A percentile compares a stretch with the other conserved stretches of the same genome.
These are phyloP conservation scores for Xylaria bambusicola DNA, from an alignment of 495 filamentous ascomycete species.

Conservation along the genomic window DNA sequence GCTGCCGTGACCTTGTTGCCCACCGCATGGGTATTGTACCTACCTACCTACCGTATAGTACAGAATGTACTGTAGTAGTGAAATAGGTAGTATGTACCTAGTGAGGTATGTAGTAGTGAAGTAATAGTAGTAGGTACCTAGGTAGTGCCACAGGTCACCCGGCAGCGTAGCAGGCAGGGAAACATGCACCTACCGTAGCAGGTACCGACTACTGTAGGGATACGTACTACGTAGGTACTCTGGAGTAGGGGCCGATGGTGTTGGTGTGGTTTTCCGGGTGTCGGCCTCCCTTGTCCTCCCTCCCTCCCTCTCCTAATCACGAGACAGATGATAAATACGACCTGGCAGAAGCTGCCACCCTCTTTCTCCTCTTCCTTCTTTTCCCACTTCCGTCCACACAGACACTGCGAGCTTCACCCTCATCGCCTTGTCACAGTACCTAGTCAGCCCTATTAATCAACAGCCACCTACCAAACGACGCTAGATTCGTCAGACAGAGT, in stretches of 20 bases:
- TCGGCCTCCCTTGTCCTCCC: slow-evolving; percentile 33
- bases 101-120: too few relatives aligned
- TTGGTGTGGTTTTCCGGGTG: slow-evolving; percentile 17
- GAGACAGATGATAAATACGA: slow-evolving; percentile 37
- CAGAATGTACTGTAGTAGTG: too few relatives aligned
- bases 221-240: too few relatives aligned
- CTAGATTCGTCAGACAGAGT: slow-evolving; percentile 32
- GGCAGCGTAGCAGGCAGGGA: too few relatives aligned
- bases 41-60: slow-evolving; percentile 3
- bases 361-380: slow-evolving; percentile 27
- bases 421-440: slow-evolving; percentile 27
- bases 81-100: too few relatives aligned
- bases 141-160: too few relatives aligned
- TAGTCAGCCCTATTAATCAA: slow-evolving; percentile 14
- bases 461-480: slow-evolving; percentile 28
- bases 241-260: slow-evolving; percentile 5
- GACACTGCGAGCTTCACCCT: slow-evolving; percentile 13
- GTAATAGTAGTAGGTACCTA: too few relatives aligned
- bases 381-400: slow-evolving; percentile 30
- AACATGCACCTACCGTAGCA: too few relatives aligned
- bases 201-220: too few relatives aligned
- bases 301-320: slow-evolving; percentile 35
- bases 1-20: background rate
- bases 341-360: slow-evolving; percentile 32
- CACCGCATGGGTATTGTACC: too few relatives aligned